Base-by-base conservation (phyloP, 768 basidiomycete genomes). In the Termitomyces sp. region DNA sequence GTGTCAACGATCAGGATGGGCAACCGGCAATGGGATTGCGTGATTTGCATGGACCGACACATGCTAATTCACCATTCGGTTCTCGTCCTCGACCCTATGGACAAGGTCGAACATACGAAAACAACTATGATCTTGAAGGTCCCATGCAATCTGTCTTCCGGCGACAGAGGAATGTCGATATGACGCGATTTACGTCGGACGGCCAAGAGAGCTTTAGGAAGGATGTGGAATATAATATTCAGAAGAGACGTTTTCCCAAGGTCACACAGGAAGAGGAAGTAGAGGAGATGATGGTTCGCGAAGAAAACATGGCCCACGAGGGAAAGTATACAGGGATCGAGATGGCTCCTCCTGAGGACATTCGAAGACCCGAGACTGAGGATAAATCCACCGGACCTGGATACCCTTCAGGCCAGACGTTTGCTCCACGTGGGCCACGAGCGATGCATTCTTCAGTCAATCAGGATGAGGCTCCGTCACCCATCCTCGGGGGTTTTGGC, bases 361-460 rank as follows among this genome's bases (percentile, higher is more conserved):
- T 57, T n/a, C 50, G 16, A 26, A 36, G 36, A 22, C 16, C 16
- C 28, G 51, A 37, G 24, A n/a, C 3, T 24, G 37, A 41, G 10
- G 37, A 29, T 52, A 18, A 52, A 26, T 49, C 6, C 28, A 51
- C 6, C 47, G 50, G 44, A 22, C 58, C 65, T 31, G 70, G 66
- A 6, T 72, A 76, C 59, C 60, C 70, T 44, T 29, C 42, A 33
- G 37, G 26, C 26, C 64, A 67, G 56, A 62, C 62, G 55, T 55
- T 42, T 39, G 33, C 50, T 16, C 57, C 57, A 4, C 58, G 58
- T 31, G 58, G 49, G 20, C 60, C 60, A 28, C 58, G 74, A 52
- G 71, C 71, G 8, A 72, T 72, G 73, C 55, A 22, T n/a, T 22
- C 60, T 51, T 53, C 44, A 18, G 47, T 50, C 39, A 44, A n/a